Evolutionary conservation across 1,284 basidiomycete species (phyloP).

Genomic region (Apiotrichum sp.): DNA sequence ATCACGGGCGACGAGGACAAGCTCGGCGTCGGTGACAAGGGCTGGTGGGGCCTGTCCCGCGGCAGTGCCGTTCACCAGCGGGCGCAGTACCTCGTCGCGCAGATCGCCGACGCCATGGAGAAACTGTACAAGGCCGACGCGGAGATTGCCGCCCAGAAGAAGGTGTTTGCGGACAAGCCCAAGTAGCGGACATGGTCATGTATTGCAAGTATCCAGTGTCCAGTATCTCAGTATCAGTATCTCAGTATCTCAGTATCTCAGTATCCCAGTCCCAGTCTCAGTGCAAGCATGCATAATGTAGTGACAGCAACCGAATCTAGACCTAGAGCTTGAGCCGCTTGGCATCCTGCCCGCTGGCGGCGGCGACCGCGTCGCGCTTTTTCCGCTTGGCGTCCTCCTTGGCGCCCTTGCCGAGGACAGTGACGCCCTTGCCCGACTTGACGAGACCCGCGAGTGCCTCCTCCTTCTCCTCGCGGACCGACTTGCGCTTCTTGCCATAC

Average conservation of each 20-base stretch:
- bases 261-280: too few relatives aligned
- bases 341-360: slow-evolving; percentile 20
- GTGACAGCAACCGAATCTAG: too few relatives aligned
- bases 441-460: slow-evolving; percentile 70
- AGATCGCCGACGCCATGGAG: slow-evolving; percentile 63
- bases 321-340: slow-evolving; percentile 39
- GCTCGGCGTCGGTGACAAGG: slow-evolving; percentile 23
- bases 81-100: slow-evolving; percentile 63
- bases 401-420: slow-evolving; percentile 68
- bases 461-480: slow-evolving; percentile 71
- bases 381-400: slow-evolving; percentile 45
- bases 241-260: too few relatives aligned
- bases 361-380: slow-evolving; percentile 21
- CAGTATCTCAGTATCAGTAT: too few relatives aligned
- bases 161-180: slow-evolving; percentile 41
- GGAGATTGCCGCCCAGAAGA: slow-evolving; percentile 63
- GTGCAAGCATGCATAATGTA: background rate
- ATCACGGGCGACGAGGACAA: slow-evolving; percentile 49
- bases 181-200: background rate
- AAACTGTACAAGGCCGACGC: slow-evolving; percentile 65
- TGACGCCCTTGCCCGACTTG: slow-evolving; percentile 72
- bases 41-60: slow-evolving; percentile 46
- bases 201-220: too few relatives aligned
- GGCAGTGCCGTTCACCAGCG: slow-evolving; percentile 58
- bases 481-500: slow-evolving; percentile 53